Conservation (phyloP, 305 asterid species). For the Rubia balearica region DNA sequence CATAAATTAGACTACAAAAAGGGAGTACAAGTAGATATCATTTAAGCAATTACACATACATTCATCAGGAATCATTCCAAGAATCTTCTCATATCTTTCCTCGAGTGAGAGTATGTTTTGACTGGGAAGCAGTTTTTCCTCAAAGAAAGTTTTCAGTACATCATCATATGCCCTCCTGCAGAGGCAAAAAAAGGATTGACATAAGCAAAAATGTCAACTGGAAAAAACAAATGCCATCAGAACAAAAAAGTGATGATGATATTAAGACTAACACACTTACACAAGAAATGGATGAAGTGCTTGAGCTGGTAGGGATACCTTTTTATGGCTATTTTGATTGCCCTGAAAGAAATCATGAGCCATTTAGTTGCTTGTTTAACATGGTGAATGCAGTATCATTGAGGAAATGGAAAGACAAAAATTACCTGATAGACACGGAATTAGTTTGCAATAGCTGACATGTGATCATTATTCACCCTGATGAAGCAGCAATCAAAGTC, state of each 20-base stretch:
- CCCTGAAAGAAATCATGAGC: slow-evolving; percentile 41
- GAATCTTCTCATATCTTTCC: slow-evolving; percentile 71
- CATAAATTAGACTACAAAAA: background rate
- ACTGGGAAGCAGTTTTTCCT: slow-evolving; percentile 43
- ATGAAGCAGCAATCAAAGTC: slow-evolving; percentile 15
- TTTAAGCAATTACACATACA: slow-evolving; percentile 35
- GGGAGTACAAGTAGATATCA: background rate
- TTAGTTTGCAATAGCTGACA: slow-evolving; percentile 80
- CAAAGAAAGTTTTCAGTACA: slow-evolving; percentile 61
- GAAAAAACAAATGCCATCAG: slow-evolving; percentile 3
- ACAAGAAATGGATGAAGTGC: slow-evolving; percentile 79
- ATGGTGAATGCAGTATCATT: background rate
- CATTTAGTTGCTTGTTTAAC: background rate
- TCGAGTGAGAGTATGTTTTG: slow-evolving; percentile 65
- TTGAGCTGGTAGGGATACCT: slow-evolving; percentile 47
- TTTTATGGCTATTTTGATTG: slow-evolving; percentile 64
- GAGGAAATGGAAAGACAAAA: slow-evolving; percentile 11
- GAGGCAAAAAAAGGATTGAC: background rate
- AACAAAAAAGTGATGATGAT: slow-evolving; percentile 16
- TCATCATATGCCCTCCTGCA: slow-evolving; percentile 77
- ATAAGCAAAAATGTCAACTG: background rate
- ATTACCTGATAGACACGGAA: slow-evolving; percentile 79
- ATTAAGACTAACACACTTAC: slow-evolving; percentile 39
- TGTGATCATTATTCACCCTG: slow-evolving; percentile 82
- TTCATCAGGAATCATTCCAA: slow-evolving; percentile 88